These are phyloP conservation scores for Thyridium curvatum DNA, from an alignment of 2,329 filamentous ascomycete genomes.

Conservation along the genomic window DNA sequence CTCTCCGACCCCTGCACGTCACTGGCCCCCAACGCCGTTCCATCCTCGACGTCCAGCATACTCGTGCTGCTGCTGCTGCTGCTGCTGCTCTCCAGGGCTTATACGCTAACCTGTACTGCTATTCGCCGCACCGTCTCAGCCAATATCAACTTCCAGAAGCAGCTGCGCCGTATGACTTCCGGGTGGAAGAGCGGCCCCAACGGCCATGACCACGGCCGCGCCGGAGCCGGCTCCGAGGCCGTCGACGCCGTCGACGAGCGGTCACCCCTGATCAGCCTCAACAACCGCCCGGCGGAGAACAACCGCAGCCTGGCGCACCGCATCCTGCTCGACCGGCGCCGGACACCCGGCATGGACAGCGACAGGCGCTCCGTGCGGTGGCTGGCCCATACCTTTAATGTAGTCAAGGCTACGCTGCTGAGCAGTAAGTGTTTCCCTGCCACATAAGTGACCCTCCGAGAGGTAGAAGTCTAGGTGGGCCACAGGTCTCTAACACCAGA, in stretches of 20 bases:
- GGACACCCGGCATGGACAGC: constrained; percentile 47
- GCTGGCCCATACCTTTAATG: constrained; percentile 45
- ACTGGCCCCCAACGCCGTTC: too few species aligned
- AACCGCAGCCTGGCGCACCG: constrained; percentile 16
- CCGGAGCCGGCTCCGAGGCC: constrained; percentile 1
- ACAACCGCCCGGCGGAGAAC: constrained; percentile 14
- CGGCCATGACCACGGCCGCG: constrained; percentile 1
- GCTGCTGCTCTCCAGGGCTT: too few species aligned
- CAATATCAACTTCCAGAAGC: constrained; percentile 18
- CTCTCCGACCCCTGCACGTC: too few species aligned
- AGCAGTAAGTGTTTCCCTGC: constrained; percentile 42
- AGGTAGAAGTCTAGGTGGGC: too few species aligned
- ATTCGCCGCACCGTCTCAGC: constrained; percentile 12
- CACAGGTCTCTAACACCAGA: neutral
- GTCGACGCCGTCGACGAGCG: constrained; percentile 17
- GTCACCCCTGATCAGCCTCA: constrained; percentile 33
- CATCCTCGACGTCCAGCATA: too few species aligned
- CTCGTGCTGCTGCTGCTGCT: too few species aligned
- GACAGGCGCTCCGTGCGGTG: constrained; percentile 36
- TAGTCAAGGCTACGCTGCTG: constrained; percentile 49
- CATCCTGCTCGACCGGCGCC: constrained; percentile 41
- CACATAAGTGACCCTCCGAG: neutral
- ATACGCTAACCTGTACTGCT: neutral
- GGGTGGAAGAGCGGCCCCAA: constrained; percentile 5
- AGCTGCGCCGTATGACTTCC: constrained; percentile 11